Evolutionary conservation across 2,329 filamentous ascomycete species (phyloP).

Genomic region (Sordariomycetes sp.): DNA sequence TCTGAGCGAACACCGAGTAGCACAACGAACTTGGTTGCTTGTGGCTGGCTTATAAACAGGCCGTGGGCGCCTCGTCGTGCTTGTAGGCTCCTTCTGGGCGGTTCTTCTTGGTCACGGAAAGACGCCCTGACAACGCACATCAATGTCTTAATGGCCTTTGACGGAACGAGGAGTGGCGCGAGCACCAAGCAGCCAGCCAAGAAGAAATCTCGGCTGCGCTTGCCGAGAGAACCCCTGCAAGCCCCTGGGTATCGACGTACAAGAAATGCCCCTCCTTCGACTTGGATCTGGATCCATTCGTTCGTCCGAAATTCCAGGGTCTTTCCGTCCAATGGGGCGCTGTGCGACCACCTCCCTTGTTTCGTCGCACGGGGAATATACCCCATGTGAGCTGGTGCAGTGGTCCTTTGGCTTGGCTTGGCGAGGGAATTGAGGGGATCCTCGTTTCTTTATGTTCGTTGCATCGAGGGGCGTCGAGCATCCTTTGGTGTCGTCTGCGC

Average conservation of each 20-base stretch:
- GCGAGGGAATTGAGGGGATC: too few relatives aligned
- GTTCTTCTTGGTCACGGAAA: too few relatives aligned
- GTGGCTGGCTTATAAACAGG: too few relatives aligned
- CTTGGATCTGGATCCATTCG: neutral
- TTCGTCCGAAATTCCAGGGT: neutral
- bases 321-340: neutral
- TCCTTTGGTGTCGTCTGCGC: too few relatives aligned
- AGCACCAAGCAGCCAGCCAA: neutral
- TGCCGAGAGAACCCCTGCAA: neutral
- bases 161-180: neutral
- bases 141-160: neutral
- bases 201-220: neutral
- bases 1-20: too few relatives aligned
- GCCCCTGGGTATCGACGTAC: neutral
- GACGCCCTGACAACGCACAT: too few relatives aligned
- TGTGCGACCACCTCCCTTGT: neutral
- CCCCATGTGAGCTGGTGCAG: neutral
- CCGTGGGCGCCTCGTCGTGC: too few relatives aligned
- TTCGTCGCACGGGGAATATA: neutral
- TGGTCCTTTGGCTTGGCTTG: too few relatives aligned
- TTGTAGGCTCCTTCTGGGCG: too few relatives aligned
- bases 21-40: too few relatives aligned
- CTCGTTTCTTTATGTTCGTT: too few relatives aligned
- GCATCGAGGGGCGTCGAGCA: too few relatives aligned
- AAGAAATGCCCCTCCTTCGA: neutral